These are phyloP conservation scores for Globisporangium perplexum DNA, from an alignment of 352 stramenopile species.

Conservation along the genomic window DNA sequence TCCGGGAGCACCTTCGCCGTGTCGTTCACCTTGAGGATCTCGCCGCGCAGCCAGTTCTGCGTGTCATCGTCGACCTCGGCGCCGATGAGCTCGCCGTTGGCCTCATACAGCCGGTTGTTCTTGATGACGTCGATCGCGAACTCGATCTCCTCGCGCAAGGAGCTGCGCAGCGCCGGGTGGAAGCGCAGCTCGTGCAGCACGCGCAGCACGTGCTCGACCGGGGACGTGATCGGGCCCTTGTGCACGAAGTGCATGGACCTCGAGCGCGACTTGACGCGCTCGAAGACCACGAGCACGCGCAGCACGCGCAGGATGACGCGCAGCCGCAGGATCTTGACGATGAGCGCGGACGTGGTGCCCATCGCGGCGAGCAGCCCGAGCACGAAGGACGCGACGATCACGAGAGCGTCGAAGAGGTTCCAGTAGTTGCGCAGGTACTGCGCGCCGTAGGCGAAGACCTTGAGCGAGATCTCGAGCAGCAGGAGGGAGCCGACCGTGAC, in stretches of 20 bases:
- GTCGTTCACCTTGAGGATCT: constrained; percentile 68
- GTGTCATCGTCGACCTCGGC: constrained; percentile 76
- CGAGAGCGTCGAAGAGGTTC: constrained; percentile 75
- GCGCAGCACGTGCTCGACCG: constrained; percentile 71
- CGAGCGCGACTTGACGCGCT: constrained; percentile 78
- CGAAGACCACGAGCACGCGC: constrained; percentile 82
- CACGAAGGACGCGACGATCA: constrained; percentile 77
- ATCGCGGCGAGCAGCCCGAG: constrained; percentile 59
- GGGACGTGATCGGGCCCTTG: constrained; percentile 64
- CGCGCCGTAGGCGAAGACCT: constrained; percentile 72
- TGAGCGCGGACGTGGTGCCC: constrained; percentile 42
- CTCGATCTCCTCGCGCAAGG: constrained; percentile 55
- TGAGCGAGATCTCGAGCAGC: constrained; percentile 72
- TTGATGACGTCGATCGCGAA: constrained; percentile 85
- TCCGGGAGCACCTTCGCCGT: constrained; percentile 59
- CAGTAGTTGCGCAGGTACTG: constrained; percentile 63
- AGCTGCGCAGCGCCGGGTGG: constrained; percentile 56
- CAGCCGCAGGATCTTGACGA: constrained; percentile 69
- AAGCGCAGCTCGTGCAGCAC: constrained; percentile 73
- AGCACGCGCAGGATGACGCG: constrained; percentile 76
- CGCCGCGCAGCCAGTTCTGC: constrained; percentile 78
- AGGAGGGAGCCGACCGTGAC: constrained; percentile 81
- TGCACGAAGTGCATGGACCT: constrained; percentile 71
- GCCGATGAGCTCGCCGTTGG: constrained; percentile 59
- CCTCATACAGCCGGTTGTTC: constrained; percentile 82